Conservation (phyloP, 2,329 filamentous ascomycete species). For the Colletotrichum sojae region DNA sequence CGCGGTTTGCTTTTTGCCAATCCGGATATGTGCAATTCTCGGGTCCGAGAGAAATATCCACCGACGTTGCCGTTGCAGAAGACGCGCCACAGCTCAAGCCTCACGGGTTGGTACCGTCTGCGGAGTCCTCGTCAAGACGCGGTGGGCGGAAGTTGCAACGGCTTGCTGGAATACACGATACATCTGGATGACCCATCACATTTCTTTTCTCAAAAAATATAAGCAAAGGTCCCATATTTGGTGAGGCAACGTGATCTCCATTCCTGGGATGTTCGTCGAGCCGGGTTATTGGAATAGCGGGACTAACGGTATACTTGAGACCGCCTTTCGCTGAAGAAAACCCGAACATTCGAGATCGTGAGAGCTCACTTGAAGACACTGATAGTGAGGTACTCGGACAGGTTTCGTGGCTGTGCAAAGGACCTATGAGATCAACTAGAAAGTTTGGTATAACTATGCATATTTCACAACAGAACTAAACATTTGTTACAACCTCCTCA, state of each 20-base stretch:
- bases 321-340: too few relatives aligned
- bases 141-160: constrained; percentile 17
- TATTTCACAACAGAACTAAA: too few relatives aligned
- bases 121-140: background rate
- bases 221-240: background rate
- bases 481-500: too few relatives aligned
- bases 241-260: background rate
- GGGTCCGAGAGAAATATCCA: too few relatives aligned
- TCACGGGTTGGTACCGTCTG: background rate
- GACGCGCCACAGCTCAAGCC: background rate
- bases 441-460: too few relatives aligned
- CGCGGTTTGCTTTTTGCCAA: background rate
- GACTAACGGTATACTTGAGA: too few relatives aligned
- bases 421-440: too few relatives aligned
- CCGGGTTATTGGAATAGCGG: background rate
- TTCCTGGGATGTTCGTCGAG: background rate
- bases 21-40: too few relatives aligned
- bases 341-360: too few relatives aligned
- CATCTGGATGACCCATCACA: constrained; percentile 8
- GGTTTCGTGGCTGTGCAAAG: too few relatives aligned
- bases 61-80: background rate
- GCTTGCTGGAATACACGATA: background rate
- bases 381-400: too few relatives aligned
- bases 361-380: too few relatives aligned
- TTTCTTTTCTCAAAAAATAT: background rate